Percentiles rank a stretch among this genome's conserved stretches.
Evolutionary conservation across 257 asterid species (phyloP).

Genomic region (Solanum dulcamara): DNA sequence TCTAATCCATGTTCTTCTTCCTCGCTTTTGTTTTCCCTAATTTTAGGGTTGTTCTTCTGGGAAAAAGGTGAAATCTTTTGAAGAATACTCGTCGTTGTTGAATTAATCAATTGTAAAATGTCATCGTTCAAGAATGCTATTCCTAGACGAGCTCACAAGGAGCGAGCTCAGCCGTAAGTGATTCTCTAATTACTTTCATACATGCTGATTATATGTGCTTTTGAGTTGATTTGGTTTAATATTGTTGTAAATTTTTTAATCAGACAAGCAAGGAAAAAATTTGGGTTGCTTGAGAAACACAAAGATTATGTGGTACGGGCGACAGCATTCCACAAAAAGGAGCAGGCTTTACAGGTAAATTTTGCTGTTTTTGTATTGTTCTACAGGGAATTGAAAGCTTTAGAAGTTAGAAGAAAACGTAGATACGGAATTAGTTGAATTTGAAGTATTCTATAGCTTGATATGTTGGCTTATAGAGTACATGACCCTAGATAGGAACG

Average conservation of each 20-base stretch:
- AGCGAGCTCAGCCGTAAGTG: constrained; percentile 90
- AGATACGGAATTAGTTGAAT: neutral
- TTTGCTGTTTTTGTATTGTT: neutral
- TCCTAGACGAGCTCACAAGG: constrained; percentile 79
- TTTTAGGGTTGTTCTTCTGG: neutral
- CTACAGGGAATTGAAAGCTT: neutral
- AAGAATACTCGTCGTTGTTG: neutral
- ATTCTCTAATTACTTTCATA: neutral
- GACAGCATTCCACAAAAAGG: constrained; percentile 50
- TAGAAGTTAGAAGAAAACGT: neutral
- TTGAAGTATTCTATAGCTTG: neutral
- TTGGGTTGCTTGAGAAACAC: constrained; percentile 79
- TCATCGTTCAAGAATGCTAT: constrained; percentile 76
- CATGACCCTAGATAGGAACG: neutral
- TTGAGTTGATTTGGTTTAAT: neutral
- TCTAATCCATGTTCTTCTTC: neutral
- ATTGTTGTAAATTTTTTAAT: neutral
- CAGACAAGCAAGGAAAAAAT: constrained; percentile 55
- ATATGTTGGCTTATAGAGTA: neutral
- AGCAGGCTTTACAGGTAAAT: constrained; percentile 51
- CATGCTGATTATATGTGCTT: neutral
- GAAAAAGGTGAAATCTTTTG: neutral
- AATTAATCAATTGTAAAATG: constrained; percentile 16
- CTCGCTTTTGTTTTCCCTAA: neutral
- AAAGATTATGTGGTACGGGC: constrained; percentile 89